Percentiles rank a stretch among this genome's conserved stretches.
phyloP scores from a whole-genome alignment of 2,329 filamentous ascomycete genomes.

The Exophiala calicioides region DNA sequence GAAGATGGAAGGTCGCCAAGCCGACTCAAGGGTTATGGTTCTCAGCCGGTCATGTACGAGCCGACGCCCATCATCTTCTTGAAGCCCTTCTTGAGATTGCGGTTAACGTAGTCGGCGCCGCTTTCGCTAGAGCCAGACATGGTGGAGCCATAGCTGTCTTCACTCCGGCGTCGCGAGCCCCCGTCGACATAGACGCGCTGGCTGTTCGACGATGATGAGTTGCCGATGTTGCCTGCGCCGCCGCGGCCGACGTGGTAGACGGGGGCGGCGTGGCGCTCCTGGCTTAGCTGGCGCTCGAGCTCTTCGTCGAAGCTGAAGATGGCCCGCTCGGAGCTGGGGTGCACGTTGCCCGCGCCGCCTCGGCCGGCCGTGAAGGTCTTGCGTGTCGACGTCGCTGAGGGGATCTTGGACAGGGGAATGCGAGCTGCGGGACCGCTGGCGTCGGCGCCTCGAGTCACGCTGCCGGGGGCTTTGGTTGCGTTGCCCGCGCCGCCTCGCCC shows the following conservation, averaged over 20 bases:
- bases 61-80: conserved; percentile 29
- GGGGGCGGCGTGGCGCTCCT: conserved; percentile 55
- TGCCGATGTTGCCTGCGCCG: conserved; percentile 56
- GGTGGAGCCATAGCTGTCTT: conserved; percentile 15
- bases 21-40: no score
- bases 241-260: conserved; percentile 66
- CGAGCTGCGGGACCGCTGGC: conserved; percentile 47
- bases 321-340: conserved; percentile 51
- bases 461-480: conserved; percentile 55
- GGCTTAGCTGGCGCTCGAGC: conserved; percentile 58
- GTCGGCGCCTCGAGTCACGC: conserved; percentile 49
- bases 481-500: conserved; percentile 68
- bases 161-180: conserved; percentile 10
- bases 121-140: conserved; percentile 24
- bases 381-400: conserved; percentile 44
- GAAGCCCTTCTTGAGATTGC: conserved; percentile 28
- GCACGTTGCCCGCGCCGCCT: conserved; percentile 59
- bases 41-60: conserved; percentile 9
- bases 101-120: conserved; percentile 30
- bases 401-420: conserved; percentile 1
- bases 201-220: neutral
- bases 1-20: conserved; percentile 1
- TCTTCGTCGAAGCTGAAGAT: conserved; percentile 71
- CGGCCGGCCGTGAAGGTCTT: conserved; percentile 50
- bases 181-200: neutral